These are phyloP conservation scores for Cicer arietinum DNA, from an alignment of 306 rosid species.

Conservation along the genomic window DNA sequence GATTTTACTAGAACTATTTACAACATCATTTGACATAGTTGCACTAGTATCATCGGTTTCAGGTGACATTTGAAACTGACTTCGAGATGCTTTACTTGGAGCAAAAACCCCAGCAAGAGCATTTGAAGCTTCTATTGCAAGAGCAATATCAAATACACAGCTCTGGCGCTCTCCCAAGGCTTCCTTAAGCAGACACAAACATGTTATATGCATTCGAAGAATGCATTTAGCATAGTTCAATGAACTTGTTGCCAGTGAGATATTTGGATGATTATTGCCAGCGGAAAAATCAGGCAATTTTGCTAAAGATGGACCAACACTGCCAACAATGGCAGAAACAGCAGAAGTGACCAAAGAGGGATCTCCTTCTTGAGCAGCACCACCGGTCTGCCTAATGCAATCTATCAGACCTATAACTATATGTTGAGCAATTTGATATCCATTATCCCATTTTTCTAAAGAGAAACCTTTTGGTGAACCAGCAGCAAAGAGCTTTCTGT, in stretches of 20 bases:
- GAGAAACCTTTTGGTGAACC: constrained; percentile 63
- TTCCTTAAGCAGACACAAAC: constrained; percentile 88
- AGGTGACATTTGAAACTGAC: constrained; percentile 73
- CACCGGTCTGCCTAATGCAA: constrained; percentile 93
- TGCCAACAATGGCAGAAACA: constrained; percentile 80
- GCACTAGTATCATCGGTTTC: constrained; percentile 69
- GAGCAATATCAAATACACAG: constrained; percentile 94
- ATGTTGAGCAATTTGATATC: constrained; percentile 81
- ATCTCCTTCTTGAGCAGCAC: constrained; percentile 99
- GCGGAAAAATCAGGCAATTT: constrained; percentile 67
- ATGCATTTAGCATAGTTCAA: constrained; percentile 72
- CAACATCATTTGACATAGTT: constrained; percentile 58
- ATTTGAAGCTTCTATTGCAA: constrained; percentile 81
- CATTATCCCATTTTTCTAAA: constrained; percentile 82
- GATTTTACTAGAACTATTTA: constrained; percentile 54
- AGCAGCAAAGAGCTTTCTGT: constrained; percentile 67
- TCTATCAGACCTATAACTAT: constrained; percentile 77
- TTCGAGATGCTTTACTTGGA: constrained; percentile 78
- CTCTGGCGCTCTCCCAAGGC: constrained; percentile 95
- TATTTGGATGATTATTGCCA: constrained; percentile 59
- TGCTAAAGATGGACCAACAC: constrained; percentile 67
- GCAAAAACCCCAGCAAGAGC: constrained; percentile 75
- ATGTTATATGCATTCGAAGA: constrained; percentile 72
- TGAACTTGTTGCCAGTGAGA: constrained; percentile 62
- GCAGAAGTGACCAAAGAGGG: constrained; percentile 94